A percentile compares a stretch with the other conserved stretches of the same genome.
phyloP scores from a whole-genome alignment of 169 alveolate genomes.

The Babesia microti region DNA sequence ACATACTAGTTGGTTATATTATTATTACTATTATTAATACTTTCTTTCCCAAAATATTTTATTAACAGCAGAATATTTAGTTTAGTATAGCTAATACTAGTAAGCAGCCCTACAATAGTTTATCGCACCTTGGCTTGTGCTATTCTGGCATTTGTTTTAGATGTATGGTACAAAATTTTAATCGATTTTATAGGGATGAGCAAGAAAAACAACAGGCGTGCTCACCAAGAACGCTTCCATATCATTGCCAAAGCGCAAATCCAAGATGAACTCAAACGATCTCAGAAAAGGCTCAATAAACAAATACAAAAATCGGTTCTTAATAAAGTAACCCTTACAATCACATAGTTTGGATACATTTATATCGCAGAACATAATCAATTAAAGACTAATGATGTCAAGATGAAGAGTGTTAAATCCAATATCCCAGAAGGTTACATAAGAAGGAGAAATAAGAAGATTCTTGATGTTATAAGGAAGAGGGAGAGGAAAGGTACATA shows the following conservation, averaged over 20 bases:
- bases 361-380: constrained; percentile 1
- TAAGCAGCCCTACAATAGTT: neutral
- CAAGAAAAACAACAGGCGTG: constrained; percentile 17
- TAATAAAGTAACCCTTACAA: constrained; percentile 7
- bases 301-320: constrained; percentile 11
- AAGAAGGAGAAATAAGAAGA: too few species aligned
- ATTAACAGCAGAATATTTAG: neutral
- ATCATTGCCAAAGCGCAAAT: constrained; percentile 22
- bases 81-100: neutral
- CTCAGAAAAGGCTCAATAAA: constrained; percentile 15
- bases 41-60: neutral
- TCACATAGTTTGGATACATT: constrained; percentile 1
- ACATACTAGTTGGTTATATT: neutral
- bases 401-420: constrained; percentile 9
- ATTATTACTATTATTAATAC: neutral
- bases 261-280: constrained; percentile 12
- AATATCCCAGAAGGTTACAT: constrained; percentile 5
- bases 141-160: neutral
- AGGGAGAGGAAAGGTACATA: too few species aligned
- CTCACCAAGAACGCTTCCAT: constrained; percentile 22
- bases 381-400: constrained; percentile 8
- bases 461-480: too few species aligned
- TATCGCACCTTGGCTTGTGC: neutral
- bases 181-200: constrained; percentile 6
- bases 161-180: neutral